A percentile compares a stretch with the other conserved stretches of the same genome.
Evolutionary conservation across 1,139 yeast genomes (phyloP).

Genomic region (Geotrichum reessii): DNA sequence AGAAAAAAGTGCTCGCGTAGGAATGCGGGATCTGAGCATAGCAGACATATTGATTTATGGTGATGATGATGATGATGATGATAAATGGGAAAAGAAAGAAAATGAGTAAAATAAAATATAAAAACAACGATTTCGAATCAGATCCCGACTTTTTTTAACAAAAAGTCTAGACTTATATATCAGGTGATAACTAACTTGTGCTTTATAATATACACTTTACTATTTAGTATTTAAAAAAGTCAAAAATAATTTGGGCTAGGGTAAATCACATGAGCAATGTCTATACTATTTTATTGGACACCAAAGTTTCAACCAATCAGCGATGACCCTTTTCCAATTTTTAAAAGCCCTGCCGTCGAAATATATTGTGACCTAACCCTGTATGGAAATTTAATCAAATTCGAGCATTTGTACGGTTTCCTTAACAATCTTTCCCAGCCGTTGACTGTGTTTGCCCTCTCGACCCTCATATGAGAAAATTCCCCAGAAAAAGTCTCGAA

Average conservation of each 20-base stretch:
- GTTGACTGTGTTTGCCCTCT: too few species aligned
- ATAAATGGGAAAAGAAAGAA: not conserved
- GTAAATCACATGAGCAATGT: too few species aligned
- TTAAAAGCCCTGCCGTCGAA: too few species aligned
- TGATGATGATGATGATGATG: not conserved
- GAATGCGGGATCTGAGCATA: not conserved
- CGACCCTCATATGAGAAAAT: not conserved
- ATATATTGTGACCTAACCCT: too few species aligned
- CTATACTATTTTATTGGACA: too few species aligned
- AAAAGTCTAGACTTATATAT: too few species aligned
- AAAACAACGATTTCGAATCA: not conserved
- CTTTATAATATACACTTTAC: too few species aligned
- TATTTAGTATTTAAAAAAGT: too few species aligned
- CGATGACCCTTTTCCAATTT: not conserved
- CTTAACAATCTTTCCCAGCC: not conserved
- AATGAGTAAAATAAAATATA: not conserved
- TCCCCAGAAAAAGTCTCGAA: slow-evolving; percentile 10
- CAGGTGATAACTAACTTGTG: too few species aligned
- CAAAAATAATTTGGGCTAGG: too few species aligned
- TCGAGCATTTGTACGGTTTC: not conserved
- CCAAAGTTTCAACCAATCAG: not conserved
- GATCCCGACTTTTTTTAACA: too few species aligned
- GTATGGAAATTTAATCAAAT: slow-evolving; percentile 1
- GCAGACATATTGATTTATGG: not conserved
- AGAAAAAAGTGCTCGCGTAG: slow-evolving; percentile 1